phyloP scores from a whole-genome alignment of 139 green algal genomes.

The Nannochloris sp. region DNA sequence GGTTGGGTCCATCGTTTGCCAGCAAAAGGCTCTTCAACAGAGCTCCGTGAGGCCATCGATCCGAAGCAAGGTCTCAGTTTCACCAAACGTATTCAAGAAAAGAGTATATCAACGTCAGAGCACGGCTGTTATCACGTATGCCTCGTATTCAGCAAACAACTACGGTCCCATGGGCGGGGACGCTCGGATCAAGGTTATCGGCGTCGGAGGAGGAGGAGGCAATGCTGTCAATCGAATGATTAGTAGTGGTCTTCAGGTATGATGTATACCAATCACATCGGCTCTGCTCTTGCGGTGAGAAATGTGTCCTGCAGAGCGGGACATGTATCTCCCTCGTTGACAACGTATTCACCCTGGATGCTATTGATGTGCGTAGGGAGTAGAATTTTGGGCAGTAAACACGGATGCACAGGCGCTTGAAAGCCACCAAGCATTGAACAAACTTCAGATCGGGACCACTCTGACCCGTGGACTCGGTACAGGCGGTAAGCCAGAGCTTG shows the following conservation, averaged over 20 bases:
- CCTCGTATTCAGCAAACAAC: conserved; percentile 4
- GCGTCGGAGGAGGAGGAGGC: conserved; percentile 83
- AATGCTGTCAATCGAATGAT: conserved; percentile 99
- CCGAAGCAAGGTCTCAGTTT: background rate
- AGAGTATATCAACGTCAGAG: background rate
- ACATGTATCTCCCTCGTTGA: background rate
- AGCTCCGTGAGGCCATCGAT: background rate
- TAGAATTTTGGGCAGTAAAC: conserved; percentile 96
- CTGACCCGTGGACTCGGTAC: conserved; percentile 87
- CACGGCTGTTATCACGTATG: background rate
- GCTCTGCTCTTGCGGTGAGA: too few relatives aligned
- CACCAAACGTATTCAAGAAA: background rate
- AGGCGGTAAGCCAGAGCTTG: conserved; percentile 85
- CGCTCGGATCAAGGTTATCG: conserved; percentile 87
- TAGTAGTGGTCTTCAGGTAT: conserved; percentile 67
- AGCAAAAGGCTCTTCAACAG: background rate
- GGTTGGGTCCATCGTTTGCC: too few relatives aligned
- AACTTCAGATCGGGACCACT: conserved; percentile 84
- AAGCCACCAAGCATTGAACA: conserved; percentile 69
- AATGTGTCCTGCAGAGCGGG: background rate
- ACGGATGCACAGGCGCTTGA: conserved; percentile 92
- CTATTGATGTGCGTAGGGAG: conserved; percentile 46
- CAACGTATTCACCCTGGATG: background rate
- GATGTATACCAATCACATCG: background rate
- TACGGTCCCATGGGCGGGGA: conserved; percentile 26